These are phyloP conservation scores for Eimeria tenella DNA, from an alignment of 169 alveolate species.

Conservation along the genomic window DNA sequence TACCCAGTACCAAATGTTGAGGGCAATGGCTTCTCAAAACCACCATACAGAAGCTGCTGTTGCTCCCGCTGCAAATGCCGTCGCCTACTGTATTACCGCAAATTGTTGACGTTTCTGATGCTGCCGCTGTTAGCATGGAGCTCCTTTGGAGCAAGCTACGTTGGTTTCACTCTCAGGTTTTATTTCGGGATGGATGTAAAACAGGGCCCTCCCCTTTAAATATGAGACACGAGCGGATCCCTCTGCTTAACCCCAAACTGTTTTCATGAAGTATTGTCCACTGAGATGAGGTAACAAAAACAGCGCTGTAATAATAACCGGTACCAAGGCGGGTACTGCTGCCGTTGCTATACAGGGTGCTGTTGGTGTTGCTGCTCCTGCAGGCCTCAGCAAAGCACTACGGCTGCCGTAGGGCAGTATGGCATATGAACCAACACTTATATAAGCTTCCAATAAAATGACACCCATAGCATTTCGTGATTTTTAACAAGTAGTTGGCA, in stretches of 20 bases:
- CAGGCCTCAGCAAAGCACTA: background rate
- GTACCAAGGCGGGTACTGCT: background rate
- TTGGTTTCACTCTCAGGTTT: background rate
- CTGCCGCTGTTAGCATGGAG: conserved; percentile 7
- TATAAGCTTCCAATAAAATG: too few species aligned
- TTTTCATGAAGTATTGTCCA: background rate
- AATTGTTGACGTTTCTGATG: background rate
- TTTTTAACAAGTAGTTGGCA: too few species aligned
- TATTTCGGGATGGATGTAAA: conserved; percentile 11
- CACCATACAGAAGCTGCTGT: background rate
- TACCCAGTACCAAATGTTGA: background rate
- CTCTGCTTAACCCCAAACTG: background rate
- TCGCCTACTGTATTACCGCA: background rate
- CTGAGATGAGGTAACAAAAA: background rate
- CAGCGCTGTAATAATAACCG: background rate
- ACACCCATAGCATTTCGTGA: too few species aligned
- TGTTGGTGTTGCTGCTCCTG: background rate
- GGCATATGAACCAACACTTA: too few species aligned
- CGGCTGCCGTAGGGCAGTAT: too few species aligned
- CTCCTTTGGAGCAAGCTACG: background rate
- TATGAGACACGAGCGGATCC: background rate
- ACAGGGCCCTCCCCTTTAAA: conserved; percentile 5
- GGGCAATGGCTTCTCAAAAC: background rate
- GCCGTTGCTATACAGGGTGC: background rate
- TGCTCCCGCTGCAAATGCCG: conserved; percentile 33